These are phyloP conservation scores for Bonia amplexicaulis DNA, from an alignment of 176 grass and related monocot genomes.

Conservation along the genomic window DNA sequence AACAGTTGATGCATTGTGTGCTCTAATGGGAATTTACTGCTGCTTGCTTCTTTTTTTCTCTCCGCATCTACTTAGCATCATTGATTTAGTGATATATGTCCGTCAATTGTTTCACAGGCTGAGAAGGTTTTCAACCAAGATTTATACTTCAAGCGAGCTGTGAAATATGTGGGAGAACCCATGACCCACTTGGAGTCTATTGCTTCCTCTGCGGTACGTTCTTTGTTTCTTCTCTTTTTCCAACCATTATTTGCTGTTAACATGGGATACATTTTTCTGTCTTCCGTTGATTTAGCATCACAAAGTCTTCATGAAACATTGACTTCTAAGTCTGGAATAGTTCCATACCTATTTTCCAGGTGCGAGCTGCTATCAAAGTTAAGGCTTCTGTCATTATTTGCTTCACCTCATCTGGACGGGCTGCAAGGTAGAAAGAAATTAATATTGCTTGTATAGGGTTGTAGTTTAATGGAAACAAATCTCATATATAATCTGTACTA, in stretches of 20 bases:
- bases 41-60: neutral
- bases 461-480: neutral
- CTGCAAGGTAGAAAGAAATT: slow-evolving; percentile 65
- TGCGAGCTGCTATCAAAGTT: slow-evolving; percentile 98
- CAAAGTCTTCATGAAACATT: neutral
- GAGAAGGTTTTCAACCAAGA: slow-evolving; percentile 99
- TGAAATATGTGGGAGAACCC: slow-evolving; percentile 92
- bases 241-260: neutral
- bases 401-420: slow-evolving; percentile 96
- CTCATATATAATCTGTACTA: neutral
- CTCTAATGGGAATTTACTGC: neutral
- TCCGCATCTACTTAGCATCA: neutral
- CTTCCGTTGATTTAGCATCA: neutral
- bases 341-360: slow-evolving; percentile 40
- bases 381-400: slow-evolving; percentile 95
- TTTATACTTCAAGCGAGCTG: slow-evolving; percentile 91
- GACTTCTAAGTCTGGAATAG: slow-evolving; percentile 21
- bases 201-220: slow-evolving; percentile 82
- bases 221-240: neutral
- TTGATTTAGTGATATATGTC: slow-evolving; percentile 12
- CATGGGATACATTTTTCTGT: neutral
- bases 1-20: neutral
- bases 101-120: slow-evolving; percentile 45
- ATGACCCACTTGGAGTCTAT: slow-evolving; percentile 99
- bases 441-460: neutral